Evolutionary conservation across 768 basidiomycete species (phyloP).

Genomic region (Podaxis sp.): DNA sequence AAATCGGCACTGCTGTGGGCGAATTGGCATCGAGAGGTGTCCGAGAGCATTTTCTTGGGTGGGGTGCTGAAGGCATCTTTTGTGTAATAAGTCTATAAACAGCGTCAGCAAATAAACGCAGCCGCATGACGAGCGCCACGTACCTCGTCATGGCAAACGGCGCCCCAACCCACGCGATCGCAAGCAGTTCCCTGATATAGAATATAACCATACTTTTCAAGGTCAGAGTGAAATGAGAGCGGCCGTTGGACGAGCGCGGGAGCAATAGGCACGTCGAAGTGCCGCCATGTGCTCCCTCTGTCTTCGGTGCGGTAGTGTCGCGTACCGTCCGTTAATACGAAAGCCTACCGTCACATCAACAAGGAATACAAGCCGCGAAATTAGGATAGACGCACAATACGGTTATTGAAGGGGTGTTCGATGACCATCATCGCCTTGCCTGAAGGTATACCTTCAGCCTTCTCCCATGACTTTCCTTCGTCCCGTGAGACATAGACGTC

Average conservation of each 20-base stretch:
- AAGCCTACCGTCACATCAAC: conserved; percentile 56
- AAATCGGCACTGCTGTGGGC: conserved; percentile 86
- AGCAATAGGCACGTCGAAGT: conserved; percentile 65
- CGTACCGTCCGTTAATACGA: conserved; percentile 71
- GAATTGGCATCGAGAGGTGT: conserved; percentile 82
- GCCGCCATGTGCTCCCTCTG: conserved; percentile 83
- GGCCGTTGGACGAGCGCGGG: conserved; percentile 62
- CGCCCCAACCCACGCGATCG: conserved; percentile 49
- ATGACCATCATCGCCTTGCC: conserved; percentile 73
- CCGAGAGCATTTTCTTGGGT: conserved; percentile 57
- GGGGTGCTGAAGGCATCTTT: conserved; percentile 73
- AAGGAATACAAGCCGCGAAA: not conserved
- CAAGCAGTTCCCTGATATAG: conserved; percentile 79
- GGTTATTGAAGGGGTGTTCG: conserved; percentile 83
- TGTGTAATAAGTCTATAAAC: conserved; percentile 81
- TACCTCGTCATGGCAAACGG: conserved; percentile 74
- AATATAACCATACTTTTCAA: conserved; percentile 67
- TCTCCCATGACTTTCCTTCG: conserved; percentile 77
- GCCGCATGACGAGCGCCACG: conserved; percentile 22
- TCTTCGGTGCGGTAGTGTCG: conserved; percentile 89
- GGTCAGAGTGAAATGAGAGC: conserved; percentile 85
- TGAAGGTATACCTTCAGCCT: conserved; percentile 47
- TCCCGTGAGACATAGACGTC: conserved; percentile 78
- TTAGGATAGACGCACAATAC: conserved; percentile 51
- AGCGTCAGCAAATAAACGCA: conserved; percentile 9